A percentile compares a stretch with the other conserved stretches of the same genome.
Conservation (phyloP, 768 basidiomycete species). For the Boletales sp. region DNA sequence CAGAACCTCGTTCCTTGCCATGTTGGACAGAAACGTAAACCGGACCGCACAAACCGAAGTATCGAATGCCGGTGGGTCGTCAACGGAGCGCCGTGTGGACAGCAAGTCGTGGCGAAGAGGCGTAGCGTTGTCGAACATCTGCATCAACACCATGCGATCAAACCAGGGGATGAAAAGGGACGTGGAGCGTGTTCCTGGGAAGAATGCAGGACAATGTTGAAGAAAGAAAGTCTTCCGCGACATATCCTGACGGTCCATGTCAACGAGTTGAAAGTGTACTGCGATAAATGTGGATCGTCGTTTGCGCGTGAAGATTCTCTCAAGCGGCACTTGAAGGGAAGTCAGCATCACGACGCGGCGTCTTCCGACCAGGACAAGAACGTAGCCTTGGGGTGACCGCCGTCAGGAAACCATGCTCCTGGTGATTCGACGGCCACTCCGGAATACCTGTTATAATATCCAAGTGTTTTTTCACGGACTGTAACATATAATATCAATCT, state of each 20-base stretch:
- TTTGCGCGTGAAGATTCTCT: constrained; percentile 31
- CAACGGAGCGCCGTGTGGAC: constrained; percentile 5
- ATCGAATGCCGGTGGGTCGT: constrained; percentile 14
- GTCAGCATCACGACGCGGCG: constrained; percentile 6
- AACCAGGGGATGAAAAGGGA: constrained; percentile 15
- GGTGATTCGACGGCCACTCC: no score
- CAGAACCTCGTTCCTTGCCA: no score
- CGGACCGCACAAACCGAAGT: neutral
- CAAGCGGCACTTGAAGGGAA: constrained; percentile 21
- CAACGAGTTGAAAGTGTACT: constrained; percentile 10
- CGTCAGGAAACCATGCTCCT: neutral
- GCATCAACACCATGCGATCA: constrained; percentile 9
- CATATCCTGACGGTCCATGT: constrained; percentile 27
- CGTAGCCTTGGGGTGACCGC: neutral
- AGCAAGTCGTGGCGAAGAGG: constrained; percentile 2
- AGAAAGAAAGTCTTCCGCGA: constrained; percentile 27
- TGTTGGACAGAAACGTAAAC: neutral
- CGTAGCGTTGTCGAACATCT: constrained; percentile 17
- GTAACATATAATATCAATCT: no score
- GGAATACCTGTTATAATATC: no score
- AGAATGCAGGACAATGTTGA: constrained; percentile 14
- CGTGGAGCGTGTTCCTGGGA: constrained; percentile 18
- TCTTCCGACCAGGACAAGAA: neutral
- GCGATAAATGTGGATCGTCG: constrained; percentile 9
- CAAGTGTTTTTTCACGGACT: no score